phyloP scores from a whole-genome alignment of 2,329 filamentous ascomycete genomes.

The Trichoderma sp. region DNA sequence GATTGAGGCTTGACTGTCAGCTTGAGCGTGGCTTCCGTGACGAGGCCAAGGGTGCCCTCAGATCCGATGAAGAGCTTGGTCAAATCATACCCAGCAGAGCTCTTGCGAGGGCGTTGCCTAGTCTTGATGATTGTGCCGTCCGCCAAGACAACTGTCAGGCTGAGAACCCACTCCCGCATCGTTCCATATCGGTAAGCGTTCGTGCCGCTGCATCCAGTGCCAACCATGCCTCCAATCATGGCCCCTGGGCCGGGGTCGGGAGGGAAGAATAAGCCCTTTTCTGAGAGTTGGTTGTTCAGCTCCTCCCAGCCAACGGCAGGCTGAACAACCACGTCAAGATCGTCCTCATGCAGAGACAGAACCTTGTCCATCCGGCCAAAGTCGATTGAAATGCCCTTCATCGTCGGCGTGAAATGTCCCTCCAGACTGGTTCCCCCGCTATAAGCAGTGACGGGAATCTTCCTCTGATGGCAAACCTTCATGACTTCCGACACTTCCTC shows the following conservation, averaged over 20 bases:
- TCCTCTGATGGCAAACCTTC: conserved; percentile 80
- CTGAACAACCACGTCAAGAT: conserved; percentile 76
- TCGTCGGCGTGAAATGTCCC: conserved; percentile 83
- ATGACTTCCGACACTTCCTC: conserved; percentile 85
- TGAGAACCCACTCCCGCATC: conserved; percentile 92
- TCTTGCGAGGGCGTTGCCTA: conserved; percentile 83
- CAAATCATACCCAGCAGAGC: conserved; percentile 88
- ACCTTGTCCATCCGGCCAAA: conserved; percentile 86
- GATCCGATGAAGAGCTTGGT: conserved; percentile 88
- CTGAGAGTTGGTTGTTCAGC: conserved; percentile 75
- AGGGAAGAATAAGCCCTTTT: conserved; percentile 84
- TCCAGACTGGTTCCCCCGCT: conserved; percentile 88
- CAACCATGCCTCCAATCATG: conserved; percentile 89
- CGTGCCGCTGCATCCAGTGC: conserved; percentile 74
- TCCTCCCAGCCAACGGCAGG: conserved; percentile 85
- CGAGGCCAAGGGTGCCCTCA: conserved; percentile 87
- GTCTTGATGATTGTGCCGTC: conserved; percentile 92
- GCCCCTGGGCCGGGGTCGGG: conserved; percentile 89
- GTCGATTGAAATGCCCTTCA: conserved; percentile 83
- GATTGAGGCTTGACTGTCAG: conserved; percentile 79
- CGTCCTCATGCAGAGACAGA: conserved; percentile 73
- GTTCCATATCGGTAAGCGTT: conserved; percentile 93
- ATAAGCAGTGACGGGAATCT: conserved; percentile 85
- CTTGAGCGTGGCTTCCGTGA: conserved; percentile 89
- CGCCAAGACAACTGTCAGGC: conserved; percentile 83